phyloP scores from a whole-genome alignment of 164 flowering plant genomes.

The Nymphaea thermarum region DNA sequence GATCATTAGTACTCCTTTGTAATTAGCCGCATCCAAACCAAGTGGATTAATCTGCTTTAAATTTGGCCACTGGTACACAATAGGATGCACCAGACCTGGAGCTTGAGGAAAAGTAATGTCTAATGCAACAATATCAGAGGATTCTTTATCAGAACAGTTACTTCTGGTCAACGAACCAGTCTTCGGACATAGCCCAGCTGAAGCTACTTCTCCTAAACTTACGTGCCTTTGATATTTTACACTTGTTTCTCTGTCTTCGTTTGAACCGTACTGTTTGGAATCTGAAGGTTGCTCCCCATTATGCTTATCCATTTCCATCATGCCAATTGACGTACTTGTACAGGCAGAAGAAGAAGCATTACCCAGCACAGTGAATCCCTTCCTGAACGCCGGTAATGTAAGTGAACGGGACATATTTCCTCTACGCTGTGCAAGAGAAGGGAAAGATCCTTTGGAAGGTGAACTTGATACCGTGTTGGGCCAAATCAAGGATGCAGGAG shows the following conservation, averaged over 20 bases:
- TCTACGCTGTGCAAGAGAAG: slow-evolving; percentile 65
- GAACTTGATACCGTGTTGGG: slow-evolving; percentile 32
- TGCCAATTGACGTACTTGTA: slow-evolving; percentile 13
- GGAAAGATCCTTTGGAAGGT: slow-evolving; percentile 26
- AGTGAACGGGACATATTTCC: slow-evolving; percentile 48
- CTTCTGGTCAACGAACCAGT: background rate
- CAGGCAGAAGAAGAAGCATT: slow-evolving; percentile 26
- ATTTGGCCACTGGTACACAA: background rate
- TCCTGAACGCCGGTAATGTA: slow-evolving; percentile 29
- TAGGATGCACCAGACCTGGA: background rate
- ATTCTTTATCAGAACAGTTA: background rate
- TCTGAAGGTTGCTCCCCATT: background rate
- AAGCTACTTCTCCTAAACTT: background rate
- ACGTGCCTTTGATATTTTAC: slow-evolving; percentile 15
- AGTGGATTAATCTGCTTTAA: background rate
- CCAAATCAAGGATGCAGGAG: slow-evolving; percentile 67
- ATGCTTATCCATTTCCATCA: slow-evolving; percentile 4
- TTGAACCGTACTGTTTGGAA: background rate
- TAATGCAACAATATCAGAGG: background rate
- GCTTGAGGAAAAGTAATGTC: background rate
- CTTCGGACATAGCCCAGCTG: background rate
- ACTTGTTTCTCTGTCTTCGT: background rate
- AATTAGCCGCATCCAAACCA: background rate
- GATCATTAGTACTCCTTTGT: background rate
- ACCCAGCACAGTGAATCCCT: slow-evolving; percentile 27